These are phyloP conservation scores for Aspergillus wentii DNA, from an alignment of 495 filamentous ascomycete species.

Conservation along the genomic window DNA sequence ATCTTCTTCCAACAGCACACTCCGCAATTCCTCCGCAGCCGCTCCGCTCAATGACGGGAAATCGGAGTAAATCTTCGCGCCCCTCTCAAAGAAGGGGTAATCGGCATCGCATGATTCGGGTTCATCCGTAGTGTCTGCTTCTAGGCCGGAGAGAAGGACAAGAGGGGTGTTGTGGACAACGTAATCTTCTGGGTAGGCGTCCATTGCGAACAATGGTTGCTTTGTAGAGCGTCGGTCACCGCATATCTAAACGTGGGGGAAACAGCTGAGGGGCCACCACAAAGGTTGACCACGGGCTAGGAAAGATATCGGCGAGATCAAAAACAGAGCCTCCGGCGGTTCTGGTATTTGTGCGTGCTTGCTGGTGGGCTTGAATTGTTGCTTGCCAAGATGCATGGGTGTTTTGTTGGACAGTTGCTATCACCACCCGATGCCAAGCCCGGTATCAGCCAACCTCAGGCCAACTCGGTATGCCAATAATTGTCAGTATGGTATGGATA, in stretches of 20 bases:
- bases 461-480: no score
- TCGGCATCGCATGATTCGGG: conserved; percentile 1
- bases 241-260: conserved; percentile 25
- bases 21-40: conserved; percentile 60
- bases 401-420: no score
- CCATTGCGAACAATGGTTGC: conserved; percentile 57
- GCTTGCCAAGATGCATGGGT: no score
- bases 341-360: no score
- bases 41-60: conserved; percentile 60
- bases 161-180: conserved; percentile 78
- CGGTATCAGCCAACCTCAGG: no score
- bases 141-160: conserved; percentile 71
- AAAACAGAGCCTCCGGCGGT: no score
- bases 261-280: no score
- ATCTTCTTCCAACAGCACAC: conserved; percentile 63
- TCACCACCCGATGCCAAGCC: no score
- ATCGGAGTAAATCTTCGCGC: conserved; percentile 59
- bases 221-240: conserved; percentile 25
- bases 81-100: conserved; percentile 55
- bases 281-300: no score
- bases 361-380: no score
- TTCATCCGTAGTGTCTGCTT: conserved; percentile 25
- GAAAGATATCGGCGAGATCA: no score
- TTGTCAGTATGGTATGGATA: no score
- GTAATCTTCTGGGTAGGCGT: conserved; percentile 79